Conservation (phyloP, 2,329 filamentous ascomycete species). For the Erysiphe neolycopersici region DNA sequence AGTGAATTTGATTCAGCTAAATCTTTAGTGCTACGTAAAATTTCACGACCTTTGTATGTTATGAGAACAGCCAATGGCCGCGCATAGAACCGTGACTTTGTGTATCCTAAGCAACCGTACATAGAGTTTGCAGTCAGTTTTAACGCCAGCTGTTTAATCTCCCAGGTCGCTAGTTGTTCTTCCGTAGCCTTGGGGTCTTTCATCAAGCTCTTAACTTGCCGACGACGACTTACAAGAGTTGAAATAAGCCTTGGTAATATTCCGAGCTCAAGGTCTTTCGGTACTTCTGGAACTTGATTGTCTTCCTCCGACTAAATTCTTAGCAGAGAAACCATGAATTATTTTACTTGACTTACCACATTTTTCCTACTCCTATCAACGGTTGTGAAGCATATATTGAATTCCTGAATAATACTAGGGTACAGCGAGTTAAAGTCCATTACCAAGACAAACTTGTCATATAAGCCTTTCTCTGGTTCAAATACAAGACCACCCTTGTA, state of each 20-base stretch:
- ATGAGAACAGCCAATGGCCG: slow-evolving; percentile 85
- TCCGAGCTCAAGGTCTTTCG: slow-evolving; percentile 49
- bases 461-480: slow-evolving; percentile 88
- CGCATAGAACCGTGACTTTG: slow-evolving; percentile 90
- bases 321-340: slow-evolving; percentile 1
- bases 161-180: slow-evolving; percentile 81
- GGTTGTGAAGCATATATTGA: slow-evolving; percentile 97
- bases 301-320: slow-evolving; percentile 40
- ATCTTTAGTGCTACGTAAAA: slow-evolving; percentile 84
- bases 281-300: slow-evolving; percentile 71
- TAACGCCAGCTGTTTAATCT: slow-evolving; percentile 88
- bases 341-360: slow-evolving; percentile 26
- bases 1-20: slow-evolving; percentile 75
- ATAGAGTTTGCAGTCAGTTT: slow-evolving; percentile 98
- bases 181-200: slow-evolving; percentile 69
- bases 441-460: slow-evolving; percentile 93
- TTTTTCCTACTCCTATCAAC: slow-evolving; percentile 42
- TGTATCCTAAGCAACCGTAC: slow-evolving; percentile 96
- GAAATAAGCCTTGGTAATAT: slow-evolving; percentile 78
- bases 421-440: slow-evolving; percentile 99
- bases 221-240: slow-evolving; percentile 65
- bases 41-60: slow-evolving; percentile 92
- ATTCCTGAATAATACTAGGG: slow-evolving; percentile 99
- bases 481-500: slow-evolving; percentile 97
- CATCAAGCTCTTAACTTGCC: slow-evolving; percentile 90